Conservation (phyloP, 2,329 filamentous ascomycete species). For the Penicillium verrucosum region DNA sequence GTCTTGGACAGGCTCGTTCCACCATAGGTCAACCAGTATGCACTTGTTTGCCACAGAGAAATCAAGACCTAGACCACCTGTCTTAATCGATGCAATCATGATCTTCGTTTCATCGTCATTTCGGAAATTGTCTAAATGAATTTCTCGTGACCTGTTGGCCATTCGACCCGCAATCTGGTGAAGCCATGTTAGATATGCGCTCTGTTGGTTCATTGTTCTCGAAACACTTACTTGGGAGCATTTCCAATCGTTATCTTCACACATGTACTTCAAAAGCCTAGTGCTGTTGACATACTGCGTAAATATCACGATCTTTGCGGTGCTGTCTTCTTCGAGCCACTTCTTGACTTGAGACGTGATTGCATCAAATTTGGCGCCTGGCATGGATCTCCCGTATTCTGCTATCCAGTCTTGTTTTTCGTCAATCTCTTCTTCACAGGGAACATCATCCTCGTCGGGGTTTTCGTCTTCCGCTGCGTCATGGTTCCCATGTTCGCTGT, state of each 20-base stretch:
- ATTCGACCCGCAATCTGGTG: conserved; percentile 50
- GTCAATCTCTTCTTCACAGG: neutral
- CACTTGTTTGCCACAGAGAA: conserved; percentile 59
- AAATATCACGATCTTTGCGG: conserved; percentile 1
- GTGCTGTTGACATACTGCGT: conserved; percentile 39
- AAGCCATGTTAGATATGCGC: neutral
- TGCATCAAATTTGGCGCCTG: neutral
- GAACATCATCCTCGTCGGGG: neutral
- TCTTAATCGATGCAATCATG: conserved; percentile 55
- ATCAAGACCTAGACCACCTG: conserved; percentile 58
- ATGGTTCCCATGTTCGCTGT: neutral
- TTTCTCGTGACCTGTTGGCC: conserved; percentile 43
- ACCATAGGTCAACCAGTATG: conserved; percentile 58
- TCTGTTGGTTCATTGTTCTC: too few relatives aligned
- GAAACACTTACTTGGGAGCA: conserved; percentile 20
- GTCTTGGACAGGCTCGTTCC: conserved; percentile 60
- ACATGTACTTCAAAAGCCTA: conserved; percentile 51
- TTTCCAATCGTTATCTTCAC: conserved; percentile 49
- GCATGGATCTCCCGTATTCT: neutral
- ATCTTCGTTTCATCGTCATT: conserved; percentile 42
- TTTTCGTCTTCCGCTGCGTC: too few relatives aligned
- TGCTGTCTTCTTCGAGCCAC: neutral
- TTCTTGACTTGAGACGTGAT: neutral
- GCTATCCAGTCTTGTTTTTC: neutral
- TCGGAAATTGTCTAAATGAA: conserved; percentile 48